A percentile compares a stretch with the other conserved stretches of the same genome.
Evolutionary conservation across 2,329 filamentous ascomycete species (phyloP).

Genomic region (Grosmannia serpens): DNA sequence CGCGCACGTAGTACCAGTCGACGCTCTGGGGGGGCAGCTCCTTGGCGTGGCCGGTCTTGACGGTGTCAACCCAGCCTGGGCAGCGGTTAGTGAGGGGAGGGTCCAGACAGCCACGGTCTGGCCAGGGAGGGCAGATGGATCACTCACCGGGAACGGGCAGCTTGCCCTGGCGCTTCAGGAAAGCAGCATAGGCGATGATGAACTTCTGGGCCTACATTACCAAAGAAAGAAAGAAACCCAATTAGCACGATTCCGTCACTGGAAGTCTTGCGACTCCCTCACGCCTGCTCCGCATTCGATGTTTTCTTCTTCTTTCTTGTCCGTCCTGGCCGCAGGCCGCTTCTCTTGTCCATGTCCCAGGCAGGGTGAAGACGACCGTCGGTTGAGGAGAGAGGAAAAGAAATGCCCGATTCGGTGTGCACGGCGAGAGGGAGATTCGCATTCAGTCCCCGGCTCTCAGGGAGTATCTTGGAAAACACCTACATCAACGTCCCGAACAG

Average conservation of each 20-base stretch:
- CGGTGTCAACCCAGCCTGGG: conserved; percentile 94
- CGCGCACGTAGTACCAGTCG: conserved; percentile 92
- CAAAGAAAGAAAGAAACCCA: conserved; percentile 27
- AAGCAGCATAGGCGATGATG: conserved; percentile 70
- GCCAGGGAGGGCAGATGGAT: neutral
- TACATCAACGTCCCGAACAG: conserved; percentile 80
- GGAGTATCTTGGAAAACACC: conserved; percentile 27
- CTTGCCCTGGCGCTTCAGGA: conserved; percentile 92
- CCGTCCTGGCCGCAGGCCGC: neutral
- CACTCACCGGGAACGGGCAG: conserved; percentile 70
- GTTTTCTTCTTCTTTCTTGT: conserved; percentile 12
- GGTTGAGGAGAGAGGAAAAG: neutral
- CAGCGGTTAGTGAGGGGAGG: neutral
- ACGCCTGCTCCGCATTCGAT: conserved; percentile 47
- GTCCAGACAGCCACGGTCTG: too few species aligned
- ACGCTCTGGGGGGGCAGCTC: conserved; percentile 96
- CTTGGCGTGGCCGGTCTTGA: conserved; percentile 95
- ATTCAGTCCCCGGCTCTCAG: conserved; percentile 1
- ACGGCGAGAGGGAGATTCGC: conserved; percentile 5
- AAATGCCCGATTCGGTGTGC: neutral
- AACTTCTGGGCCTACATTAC: conserved; percentile 68
- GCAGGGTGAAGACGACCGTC: neutral
- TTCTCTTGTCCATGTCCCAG: conserved; percentile 7
- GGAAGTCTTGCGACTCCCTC: conserved; percentile 62
- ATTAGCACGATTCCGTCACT: conserved; percentile 62